These are phyloP conservation scores for Amphicarpaea edgeworthii DNA, from an alignment of 306 rosid species.

Conservation along the genomic window DNA sequence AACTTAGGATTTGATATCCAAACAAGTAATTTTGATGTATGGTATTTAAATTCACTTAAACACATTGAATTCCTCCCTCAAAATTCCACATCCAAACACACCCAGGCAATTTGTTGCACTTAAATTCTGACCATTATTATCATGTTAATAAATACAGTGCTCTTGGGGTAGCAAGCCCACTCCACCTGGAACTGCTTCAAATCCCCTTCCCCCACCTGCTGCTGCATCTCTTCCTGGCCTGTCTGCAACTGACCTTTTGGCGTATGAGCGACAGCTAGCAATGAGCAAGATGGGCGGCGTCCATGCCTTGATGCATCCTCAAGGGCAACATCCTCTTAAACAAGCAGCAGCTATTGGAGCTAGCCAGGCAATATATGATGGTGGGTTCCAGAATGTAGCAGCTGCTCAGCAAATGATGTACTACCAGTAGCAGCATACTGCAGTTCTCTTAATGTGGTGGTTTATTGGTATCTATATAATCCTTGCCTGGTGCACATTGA, in stretches of 20 bases:
- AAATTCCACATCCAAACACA: background rate
- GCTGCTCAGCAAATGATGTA: constrained; percentile 98
- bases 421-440: constrained; percentile 68
- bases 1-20: background rate
- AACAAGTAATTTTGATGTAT: background rate
- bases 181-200: constrained; percentile 91
- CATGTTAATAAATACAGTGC: constrained; percentile 61
- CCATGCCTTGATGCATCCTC: constrained; percentile 89
- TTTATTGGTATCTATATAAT: constrained; percentile 34
- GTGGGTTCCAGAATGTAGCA: constrained; percentile 92
- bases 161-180: constrained; percentile 99
- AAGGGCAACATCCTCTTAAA: constrained; percentile 81
- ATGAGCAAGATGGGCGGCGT: constrained; percentile 95
- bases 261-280: constrained; percentile 85
- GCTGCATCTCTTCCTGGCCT: constrained; percentile 75
- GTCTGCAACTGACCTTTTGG: constrained; percentile 71
- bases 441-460: constrained; percentile 46
- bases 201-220: constrained; percentile 96
- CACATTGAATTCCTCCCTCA: background rate
- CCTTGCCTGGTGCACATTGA: constrained; percentile 53
- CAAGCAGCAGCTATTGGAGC: constrained; percentile 92
- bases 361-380: constrained; percentile 96
- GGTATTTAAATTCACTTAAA: background rate
- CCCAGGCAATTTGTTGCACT: background rate
- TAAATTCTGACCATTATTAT: constrained; percentile 3